Percentiles rank a stretch among this genome's conserved stretches.
Evolutionary conservation across 2,329 filamentous ascomycete species (phyloP).

Genomic region (Aspergillus sp.): DNA sequence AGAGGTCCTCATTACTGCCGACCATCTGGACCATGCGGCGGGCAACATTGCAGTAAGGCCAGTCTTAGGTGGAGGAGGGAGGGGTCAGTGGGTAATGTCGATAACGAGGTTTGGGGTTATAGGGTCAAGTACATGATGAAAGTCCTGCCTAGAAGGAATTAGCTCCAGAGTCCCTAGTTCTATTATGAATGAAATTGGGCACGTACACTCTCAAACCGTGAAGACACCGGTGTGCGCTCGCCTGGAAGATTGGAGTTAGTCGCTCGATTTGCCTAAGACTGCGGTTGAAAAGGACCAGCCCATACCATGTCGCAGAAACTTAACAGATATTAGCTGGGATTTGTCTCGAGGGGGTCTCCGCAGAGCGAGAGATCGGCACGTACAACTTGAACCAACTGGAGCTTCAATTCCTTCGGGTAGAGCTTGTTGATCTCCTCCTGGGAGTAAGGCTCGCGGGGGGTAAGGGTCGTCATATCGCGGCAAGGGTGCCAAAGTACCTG

Average conservation of each 20-base stretch:
- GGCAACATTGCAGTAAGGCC: slow-evolving; percentile 87
- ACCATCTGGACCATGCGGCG: slow-evolving; percentile 67
- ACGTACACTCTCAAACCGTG: slow-evolving; percentile 77
- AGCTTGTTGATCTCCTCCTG: slow-evolving; percentile 75
- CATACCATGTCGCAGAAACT: slow-evolving; percentile 73
- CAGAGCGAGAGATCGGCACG: slow-evolving; percentile 23
- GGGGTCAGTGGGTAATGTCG: neutral
- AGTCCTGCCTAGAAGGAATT: slow-evolving; percentile 46
- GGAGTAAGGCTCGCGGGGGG: slow-evolving; percentile 73
- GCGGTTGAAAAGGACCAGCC: neutral
- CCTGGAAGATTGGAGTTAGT: slow-evolving; percentile 38
- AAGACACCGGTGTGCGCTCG: slow-evolving; percentile 78
- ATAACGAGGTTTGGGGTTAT: neutral
- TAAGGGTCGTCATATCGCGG: slow-evolving; percentile 70
- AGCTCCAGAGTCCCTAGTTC: slow-evolving; percentile 16
- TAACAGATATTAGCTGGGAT: slow-evolving; percentile 17
- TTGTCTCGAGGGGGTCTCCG: neutral
- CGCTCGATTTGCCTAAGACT: neutral
- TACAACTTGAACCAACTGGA: slow-evolving; percentile 86
- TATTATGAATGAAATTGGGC: neutral
- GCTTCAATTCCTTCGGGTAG: slow-evolving; percentile 76
- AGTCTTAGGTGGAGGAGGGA: slow-evolving; percentile 49
- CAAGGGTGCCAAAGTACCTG: neutral
- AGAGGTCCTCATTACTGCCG: slow-evolving; percentile 53
- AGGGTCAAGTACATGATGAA: slow-evolving; percentile 42